Evolutionary conservation across 2,329 filamentous ascomycete genomes (phyloP).

Genomic region (Monilinia fructigena): DNA sequence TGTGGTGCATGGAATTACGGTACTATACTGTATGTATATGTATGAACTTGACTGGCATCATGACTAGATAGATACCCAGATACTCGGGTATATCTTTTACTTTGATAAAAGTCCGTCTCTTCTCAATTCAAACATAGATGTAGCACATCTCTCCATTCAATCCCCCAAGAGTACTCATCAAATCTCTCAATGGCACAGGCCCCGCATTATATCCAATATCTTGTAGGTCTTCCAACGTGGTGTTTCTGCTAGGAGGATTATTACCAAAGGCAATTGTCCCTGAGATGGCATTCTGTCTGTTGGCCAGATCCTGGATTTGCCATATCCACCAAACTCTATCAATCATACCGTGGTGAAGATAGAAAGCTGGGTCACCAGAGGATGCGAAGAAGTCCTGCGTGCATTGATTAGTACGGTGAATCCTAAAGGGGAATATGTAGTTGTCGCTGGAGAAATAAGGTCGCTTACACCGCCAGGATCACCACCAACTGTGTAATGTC

Average conservation of each 20-base stretch:
- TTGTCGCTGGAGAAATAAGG: neutral
- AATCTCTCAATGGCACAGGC: conserved; percentile 38
- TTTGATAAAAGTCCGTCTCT: too few species aligned
- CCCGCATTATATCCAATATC: conserved; percentile 31
- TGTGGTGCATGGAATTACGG: too few species aligned
- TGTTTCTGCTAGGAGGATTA: conserved; percentile 43
- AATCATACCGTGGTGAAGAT: conserved; percentile 47
- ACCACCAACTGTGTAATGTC: conserved; percentile 46
- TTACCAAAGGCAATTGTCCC: conserved; percentile 44
- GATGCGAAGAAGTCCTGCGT: conserved; percentile 45
- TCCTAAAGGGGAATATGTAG: neutral
- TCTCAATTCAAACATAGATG: conserved; percentile 42
- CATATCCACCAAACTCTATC: conserved; percentile 50
- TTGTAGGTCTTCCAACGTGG: conserved; percentile 43
- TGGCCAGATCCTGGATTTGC: conserved; percentile 47
- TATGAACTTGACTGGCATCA: neutral
- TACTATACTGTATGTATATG: too few species aligned
- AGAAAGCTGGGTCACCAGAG: conserved; percentile 47
- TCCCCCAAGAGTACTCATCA: conserved; percentile 45
- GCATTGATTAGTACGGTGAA: neutral
- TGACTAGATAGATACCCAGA: neutral
- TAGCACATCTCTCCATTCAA: conserved; percentile 44
- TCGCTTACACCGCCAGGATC: conserved; percentile 44
- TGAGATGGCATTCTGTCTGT: conserved; percentile 35
- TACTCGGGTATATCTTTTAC: neutral